Conservation (phyloP, 306 rosid species). For the Crataegus laevigata region DNA sequence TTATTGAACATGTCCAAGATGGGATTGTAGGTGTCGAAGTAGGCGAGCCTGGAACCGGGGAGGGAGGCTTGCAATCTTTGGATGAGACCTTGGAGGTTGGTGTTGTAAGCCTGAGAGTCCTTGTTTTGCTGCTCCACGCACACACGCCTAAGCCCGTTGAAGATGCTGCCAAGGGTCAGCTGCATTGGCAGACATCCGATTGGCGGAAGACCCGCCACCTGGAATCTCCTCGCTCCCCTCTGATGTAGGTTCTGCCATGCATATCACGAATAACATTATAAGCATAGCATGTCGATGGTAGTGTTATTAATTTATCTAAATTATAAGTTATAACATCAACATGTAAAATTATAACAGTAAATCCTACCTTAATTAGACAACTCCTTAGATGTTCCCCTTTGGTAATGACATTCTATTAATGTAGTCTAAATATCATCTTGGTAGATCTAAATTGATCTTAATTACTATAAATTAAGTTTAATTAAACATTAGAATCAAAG, state of each 20-base stretch:
- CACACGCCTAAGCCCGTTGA: conserved; percentile 14
- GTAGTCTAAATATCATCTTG: no score
- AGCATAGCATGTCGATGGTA: background rate
- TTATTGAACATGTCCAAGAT: conserved; percentile 23
- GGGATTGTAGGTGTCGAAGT: conserved; percentile 28
- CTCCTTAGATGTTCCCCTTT: no score
- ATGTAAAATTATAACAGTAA: background rate
- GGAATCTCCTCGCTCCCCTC: conserved; percentile 28
- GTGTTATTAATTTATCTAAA: background rate
- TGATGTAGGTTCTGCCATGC: conserved; percentile 14
- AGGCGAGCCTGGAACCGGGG: conserved; percentile 18
- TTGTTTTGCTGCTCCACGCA: conserved; percentile 23
- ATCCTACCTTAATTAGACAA: background rate
- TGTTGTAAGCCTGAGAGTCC: conserved; percentile 28
- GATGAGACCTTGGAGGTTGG: conserved; percentile 27
- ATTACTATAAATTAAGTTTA: no score
- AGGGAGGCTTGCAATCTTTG: conserved; percentile 17
- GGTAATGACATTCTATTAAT: background rate
- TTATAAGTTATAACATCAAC: no score
- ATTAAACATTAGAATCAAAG: no score
- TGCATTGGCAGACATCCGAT: conserved; percentile 38
- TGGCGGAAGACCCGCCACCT: conserved; percentile 42
- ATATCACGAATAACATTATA: background rate
- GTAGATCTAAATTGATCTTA: no score
- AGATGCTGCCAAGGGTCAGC: conserved; percentile 6